phyloP scores from a whole-genome alignment of 2,329 filamentous ascomycete species.

The Aspergillus proliferans region DNA sequence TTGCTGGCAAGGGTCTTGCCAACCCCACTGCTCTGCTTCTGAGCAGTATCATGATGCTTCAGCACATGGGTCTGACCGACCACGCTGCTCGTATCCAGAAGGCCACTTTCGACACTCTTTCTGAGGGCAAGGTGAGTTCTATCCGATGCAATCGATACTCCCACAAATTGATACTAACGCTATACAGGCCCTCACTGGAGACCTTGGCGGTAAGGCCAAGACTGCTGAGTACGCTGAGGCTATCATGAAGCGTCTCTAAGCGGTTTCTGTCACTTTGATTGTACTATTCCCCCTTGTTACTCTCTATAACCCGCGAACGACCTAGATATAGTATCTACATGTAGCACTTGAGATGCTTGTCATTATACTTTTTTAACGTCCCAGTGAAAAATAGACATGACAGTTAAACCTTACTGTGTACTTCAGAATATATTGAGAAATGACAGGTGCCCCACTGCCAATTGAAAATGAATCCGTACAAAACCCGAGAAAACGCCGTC shows the following conservation, averaged over 20 bases:
- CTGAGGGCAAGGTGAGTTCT: conserved; percentile 75
- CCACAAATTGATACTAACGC: conserved; percentile 8
- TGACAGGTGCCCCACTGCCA: neutral
- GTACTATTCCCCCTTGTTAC: conserved; percentile 32
- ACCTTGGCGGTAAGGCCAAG: conserved; percentile 93
- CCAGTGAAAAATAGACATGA: too few species aligned
- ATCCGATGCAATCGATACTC: neutral
- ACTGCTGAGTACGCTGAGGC: conserved; percentile 89
- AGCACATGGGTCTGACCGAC: conserved; percentile 87
- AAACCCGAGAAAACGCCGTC: neutral
- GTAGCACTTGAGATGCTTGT: conserved; percentile 24
- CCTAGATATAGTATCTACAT: conserved; percentile 34
- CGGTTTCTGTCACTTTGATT: conserved; percentile 17
- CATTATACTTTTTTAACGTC: conserved; percentile 3
- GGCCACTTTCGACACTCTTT: conserved; percentile 89
- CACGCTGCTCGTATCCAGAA: conserved; percentile 85
- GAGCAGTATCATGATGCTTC: conserved; percentile 98
- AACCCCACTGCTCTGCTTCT: conserved; percentile 96
- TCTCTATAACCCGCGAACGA: conserved; percentile 30
- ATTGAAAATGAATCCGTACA: neutral
- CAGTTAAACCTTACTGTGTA: too few species aligned
- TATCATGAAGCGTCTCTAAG: conserved; percentile 66
- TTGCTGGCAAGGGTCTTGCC: conserved; percentile 89
- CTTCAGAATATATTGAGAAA: neutral
- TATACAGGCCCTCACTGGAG: conserved; percentile 70